Base-by-base conservation (phyloP, 192 early-diverging fungal genomes). In the Phycomyces blakesleeanus region DNA sequence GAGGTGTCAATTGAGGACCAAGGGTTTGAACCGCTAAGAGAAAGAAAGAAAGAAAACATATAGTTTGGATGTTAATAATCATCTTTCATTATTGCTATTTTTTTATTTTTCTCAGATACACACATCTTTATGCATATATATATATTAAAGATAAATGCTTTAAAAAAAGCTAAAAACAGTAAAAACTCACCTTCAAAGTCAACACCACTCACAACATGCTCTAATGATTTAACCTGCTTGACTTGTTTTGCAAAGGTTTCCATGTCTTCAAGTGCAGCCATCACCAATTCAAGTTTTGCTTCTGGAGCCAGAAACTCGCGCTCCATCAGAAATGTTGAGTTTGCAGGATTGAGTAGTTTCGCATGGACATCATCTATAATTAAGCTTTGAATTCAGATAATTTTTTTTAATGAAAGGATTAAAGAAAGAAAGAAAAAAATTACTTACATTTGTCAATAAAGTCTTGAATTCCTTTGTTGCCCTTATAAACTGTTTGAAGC, bases 121-220 rank as follows among this genome's bases (percentile, higher is more conserved):
- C 49, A 34, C 55, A 52, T 15, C 29, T 37, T 14, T 41, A n/a
- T n/a, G n/a, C n/a, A n/a, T n/a, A n/a, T n/a, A n/a, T n/a, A n/a
- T n/a, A n/a, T n/a, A n/a, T n/a, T n/a, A n/a, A n/a, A n/a, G n/a
- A n/a, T n/a, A n/a, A n/a, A n/a, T n/a, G n/a, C n/a, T n/a, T n/a
- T n/a, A n/a, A n/a, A n/a, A n/a, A n/a, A n/a, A n/a, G n/a, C n/a
- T n/a, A n/a, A n/a, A n/a, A n/a, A n/a, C n/a, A n/a, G n/a, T n/a
- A n/a, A n/a, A n/a, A n/a, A n/a, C n/a, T 16, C 60, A 75, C 77
- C 69, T 63, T 69, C 58, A 38, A 76, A 69, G 41, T 76, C 74
- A 21, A 58, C n/a, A 1, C 74, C 44, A 29, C 66, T 64, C 15
- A 79, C 68, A n/a, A 76, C 68, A 44, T 63, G 41, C 57, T 79